Evolutionary conservation across 306 rosid genomes (phyloP).

Genomic region (Glycine soja): DNA sequence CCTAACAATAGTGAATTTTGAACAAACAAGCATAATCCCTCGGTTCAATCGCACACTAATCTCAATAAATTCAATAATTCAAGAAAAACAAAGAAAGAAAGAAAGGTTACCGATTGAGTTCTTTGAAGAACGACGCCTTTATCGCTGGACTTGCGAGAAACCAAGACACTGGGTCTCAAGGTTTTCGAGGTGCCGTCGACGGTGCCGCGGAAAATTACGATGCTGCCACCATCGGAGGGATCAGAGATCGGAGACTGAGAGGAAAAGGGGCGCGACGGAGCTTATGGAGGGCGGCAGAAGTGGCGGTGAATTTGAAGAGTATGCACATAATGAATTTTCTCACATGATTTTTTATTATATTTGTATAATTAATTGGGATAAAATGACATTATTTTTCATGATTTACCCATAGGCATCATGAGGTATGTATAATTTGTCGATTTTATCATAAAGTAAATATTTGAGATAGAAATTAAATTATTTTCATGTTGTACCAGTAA

Average conservation of each 20-base stretch:
- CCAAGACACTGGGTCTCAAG: conserved; percentile 54
- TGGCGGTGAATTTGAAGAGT: conserved; percentile 56
- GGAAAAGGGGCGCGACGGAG: conserved; percentile 67
- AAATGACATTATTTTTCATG: too few relatives aligned
- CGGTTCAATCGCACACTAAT: neutral
- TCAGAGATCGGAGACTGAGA: conserved; percentile 81
- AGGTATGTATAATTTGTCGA: too few relatives aligned
- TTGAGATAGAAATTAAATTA: too few relatives aligned
- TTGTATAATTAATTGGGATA: too few relatives aligned
- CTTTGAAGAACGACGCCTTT: conserved; percentile 71
- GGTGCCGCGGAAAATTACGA: conserved; percentile 76
- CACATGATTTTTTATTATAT: too few relatives aligned
- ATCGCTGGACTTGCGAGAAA: conserved; percentile 71
- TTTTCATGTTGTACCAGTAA: too few relatives aligned
- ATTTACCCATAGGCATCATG: too few relatives aligned
- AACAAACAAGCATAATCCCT: neutral
- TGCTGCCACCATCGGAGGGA: conserved; percentile 45
- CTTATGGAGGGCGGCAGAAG: conserved; percentile 64
- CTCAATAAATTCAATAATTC: neutral
- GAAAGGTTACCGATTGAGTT: conserved; percentile 70
- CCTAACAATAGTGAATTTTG: neutral
- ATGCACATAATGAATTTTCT: too few relatives aligned
- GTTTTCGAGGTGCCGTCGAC: conserved; percentile 48
- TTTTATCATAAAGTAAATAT: too few relatives aligned
- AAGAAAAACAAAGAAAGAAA: neutral